These are phyloP conservation scores for Tetracladium marchalianum DNA, from an alignment of 495 filamentous ascomycete genomes.

Conservation along the genomic window DNA sequence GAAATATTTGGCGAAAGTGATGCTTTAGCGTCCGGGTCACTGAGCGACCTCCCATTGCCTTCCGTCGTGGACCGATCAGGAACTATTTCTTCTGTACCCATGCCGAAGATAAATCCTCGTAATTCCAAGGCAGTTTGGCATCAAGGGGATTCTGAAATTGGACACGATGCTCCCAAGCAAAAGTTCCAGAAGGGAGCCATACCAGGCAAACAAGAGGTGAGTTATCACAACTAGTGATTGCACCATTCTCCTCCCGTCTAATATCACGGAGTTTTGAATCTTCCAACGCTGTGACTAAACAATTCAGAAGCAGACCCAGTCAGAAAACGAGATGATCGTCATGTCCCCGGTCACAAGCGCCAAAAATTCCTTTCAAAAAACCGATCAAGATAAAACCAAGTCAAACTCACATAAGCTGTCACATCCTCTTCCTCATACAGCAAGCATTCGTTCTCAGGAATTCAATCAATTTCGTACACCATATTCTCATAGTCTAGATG, in stretches of 20 bases:
- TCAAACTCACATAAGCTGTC: background rate
- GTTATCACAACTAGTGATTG: constrained; percentile 25
- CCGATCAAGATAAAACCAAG: constrained; percentile 4
- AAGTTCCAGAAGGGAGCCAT: constrained; percentile 15
- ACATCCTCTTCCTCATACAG: too few species aligned
- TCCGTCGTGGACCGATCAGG: too few species aligned
- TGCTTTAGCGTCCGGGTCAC: too few species aligned
- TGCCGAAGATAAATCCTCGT: constrained; percentile 8
- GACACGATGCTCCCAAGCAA: constrained; percentile 17
- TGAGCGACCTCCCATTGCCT: too few species aligned
- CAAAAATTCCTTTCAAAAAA: too few species aligned
- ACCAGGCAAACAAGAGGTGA: constrained; percentile 25
- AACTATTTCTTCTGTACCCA: background rate
- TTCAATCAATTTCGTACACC: too few species aligned
- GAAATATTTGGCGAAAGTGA: too few species aligned
- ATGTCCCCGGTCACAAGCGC: too few species aligned
- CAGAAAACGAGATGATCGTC: too few species aligned
- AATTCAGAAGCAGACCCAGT: constrained; percentile 20
- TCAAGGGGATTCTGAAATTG: constrained; percentile 19
- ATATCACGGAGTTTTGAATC: constrained; percentile 29
- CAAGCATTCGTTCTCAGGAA: too few species aligned
- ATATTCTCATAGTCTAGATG: constrained; percentile 7
- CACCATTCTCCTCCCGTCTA: constrained; percentile 26
- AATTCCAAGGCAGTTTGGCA: background rate
- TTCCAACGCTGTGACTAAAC: constrained; percentile 20